Conservation (phyloP, 2,329 filamentous ascomycete genomes). For the Cercospora nicotianae region DNA sequence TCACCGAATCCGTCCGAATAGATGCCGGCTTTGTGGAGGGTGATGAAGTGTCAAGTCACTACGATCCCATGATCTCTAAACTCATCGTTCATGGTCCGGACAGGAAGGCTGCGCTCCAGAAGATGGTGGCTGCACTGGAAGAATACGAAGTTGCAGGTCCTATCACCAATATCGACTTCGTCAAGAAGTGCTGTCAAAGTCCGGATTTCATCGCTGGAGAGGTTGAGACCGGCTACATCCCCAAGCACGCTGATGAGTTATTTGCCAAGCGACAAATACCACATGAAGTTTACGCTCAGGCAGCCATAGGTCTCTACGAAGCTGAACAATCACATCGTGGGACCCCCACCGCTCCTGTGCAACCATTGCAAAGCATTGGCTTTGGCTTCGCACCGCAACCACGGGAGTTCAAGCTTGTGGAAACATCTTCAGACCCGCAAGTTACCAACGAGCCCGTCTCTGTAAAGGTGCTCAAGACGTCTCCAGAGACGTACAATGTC, state of each 20-base stretch:
- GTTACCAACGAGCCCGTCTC: conserved; percentile 39
- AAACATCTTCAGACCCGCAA: conserved; percentile 47
- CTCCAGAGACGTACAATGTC: conserved; percentile 53
- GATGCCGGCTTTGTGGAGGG: conserved; percentile 91
- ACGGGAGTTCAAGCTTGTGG: conserved; percentile 59
- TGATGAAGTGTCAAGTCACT: conserved; percentile 88
- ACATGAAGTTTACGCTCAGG: conserved; percentile 80
- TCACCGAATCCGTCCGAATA: conserved; percentile 74
- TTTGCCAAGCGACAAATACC: conserved; percentile 60
- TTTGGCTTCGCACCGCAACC: conserved; percentile 62
- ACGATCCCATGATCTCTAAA: conserved; percentile 99
- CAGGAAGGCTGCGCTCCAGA: conserved; percentile 77
- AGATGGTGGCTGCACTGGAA: conserved; percentile 75
- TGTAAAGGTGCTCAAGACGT: conserved; percentile 55
- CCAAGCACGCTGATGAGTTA: conserved; percentile 77
- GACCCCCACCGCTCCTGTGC: conserved; percentile 27
- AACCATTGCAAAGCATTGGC: conserved; percentile 46
- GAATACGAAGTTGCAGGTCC: conserved; percentile 91
- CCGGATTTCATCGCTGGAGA: conserved; percentile 80
- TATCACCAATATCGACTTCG: conserved; percentile 93
- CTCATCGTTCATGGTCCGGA: conserved; percentile 84
- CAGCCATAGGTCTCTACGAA: conserved; percentile 68
- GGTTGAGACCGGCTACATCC: conserved; percentile 94
- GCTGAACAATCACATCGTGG: conserved; percentile 49
- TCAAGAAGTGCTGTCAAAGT: conserved; percentile 82